Conservation (phyloP, 2,329 filamentous ascomycete species). For the Colletotrichum sp. region DNA sequence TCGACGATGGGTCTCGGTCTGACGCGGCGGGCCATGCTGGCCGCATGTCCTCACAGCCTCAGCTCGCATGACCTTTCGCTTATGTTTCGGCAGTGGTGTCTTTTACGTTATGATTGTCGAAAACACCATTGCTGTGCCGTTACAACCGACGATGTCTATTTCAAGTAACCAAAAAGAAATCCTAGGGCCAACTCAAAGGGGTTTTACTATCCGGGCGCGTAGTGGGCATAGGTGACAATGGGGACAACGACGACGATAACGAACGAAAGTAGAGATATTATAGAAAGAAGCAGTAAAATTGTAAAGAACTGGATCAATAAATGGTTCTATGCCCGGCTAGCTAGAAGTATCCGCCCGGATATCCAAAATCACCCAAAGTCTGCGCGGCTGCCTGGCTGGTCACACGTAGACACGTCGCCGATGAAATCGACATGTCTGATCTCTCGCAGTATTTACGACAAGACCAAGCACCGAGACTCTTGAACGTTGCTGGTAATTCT, state of each 20-base stretch:
- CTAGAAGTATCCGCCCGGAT: not conserved
- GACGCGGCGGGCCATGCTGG: not conserved
- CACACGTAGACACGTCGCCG: rapidly evolving
- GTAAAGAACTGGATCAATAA: rapidly evolving
- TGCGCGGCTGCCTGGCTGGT: too few relatives aligned
- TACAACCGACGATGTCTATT: not conserved
- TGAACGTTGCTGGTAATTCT: not conserved
- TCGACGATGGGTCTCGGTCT: not conserved
- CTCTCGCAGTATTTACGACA: not conserved
- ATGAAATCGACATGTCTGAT: rapidly evolving
- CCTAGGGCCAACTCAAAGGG: rapidly evolving
- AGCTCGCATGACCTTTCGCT: not conserved
- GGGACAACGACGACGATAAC: not conserved
- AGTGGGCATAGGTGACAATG: not conserved
- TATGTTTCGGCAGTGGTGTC: not conserved
- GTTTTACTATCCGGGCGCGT: not conserved
- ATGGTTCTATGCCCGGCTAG: too few relatives aligned
- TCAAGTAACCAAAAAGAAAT: not conserved
- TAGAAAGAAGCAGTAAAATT: not conserved
- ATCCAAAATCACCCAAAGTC: not conserved
- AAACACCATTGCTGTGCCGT: not conserved
- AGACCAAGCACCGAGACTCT: not conserved
- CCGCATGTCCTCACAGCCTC: not conserved
- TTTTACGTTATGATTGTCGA: not conserved
- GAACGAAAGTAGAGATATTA: not conserved